Evolutionary conservation across 1,139 yeast species (phyloP).

Genomic region (Lodderomyces metapsilosis): DNA sequence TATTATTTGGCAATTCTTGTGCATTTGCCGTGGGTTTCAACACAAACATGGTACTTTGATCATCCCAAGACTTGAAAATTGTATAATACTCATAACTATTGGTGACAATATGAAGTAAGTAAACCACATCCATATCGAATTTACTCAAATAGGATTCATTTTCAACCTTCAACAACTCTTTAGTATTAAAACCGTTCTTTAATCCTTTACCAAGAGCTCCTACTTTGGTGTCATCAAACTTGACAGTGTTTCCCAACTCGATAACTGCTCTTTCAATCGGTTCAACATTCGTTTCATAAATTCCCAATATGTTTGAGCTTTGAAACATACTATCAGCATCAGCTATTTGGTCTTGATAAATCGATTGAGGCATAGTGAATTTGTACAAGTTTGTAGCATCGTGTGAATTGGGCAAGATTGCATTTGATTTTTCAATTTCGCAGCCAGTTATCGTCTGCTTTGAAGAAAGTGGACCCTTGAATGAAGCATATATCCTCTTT

Average conservation of each 20-base stretch:
- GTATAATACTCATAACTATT: slow-evolving; percentile 77
- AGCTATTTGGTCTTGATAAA: slow-evolving; percentile 54
- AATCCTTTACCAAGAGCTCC: slow-evolving; percentile 89
- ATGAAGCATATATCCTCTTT: slow-evolving; percentile 66
- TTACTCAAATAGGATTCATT: slow-evolving; percentile 52
- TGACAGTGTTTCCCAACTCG: slow-evolving; percentile 72
- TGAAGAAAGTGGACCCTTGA: slow-evolving; percentile 51
- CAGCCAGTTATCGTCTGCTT: slow-evolving; percentile 50
- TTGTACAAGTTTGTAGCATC: slow-evolving; percentile 56
- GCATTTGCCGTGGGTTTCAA: slow-evolving; percentile 71
- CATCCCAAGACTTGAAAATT: slow-evolving; percentile 66
- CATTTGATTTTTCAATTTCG: slow-evolving; percentile 57
- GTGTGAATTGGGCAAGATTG: slow-evolving; percentile 71
- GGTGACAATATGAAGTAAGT: slow-evolving; percentile 69
- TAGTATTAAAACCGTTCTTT: slow-evolving; percentile 75
- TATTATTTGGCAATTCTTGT: slow-evolving; percentile 57
- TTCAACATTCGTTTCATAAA: slow-evolving; percentile 74
- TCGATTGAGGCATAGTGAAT: slow-evolving; percentile 65
- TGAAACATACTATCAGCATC: slow-evolving; percentile 66
- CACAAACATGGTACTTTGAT: slow-evolving; percentile 52
- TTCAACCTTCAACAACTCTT: slow-evolving; percentile 51
- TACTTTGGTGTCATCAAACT: slow-evolving; percentile 63
- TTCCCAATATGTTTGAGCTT: slow-evolving; percentile 60
- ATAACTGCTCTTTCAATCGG: slow-evolving; percentile 74
- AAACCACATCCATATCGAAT: slow-evolving; percentile 60